Evolutionary conservation across 495 filamentous ascomycete species (phyloP), one percentile per base, ranked within the genome.

Genomic region (Podospora didyma): DNA sequence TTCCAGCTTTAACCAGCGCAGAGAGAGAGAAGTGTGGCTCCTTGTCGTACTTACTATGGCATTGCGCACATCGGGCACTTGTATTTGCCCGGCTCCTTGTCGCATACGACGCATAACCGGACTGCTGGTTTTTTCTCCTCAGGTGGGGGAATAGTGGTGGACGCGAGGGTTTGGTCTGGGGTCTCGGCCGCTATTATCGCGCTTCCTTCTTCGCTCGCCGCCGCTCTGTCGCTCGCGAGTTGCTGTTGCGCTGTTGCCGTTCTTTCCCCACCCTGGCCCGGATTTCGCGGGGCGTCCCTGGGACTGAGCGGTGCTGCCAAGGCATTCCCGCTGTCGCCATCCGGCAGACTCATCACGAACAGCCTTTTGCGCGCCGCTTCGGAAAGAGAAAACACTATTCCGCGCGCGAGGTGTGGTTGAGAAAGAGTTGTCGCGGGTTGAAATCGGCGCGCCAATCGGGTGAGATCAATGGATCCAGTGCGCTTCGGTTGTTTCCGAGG

Each of bases 41-140:
- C 26, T 31, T 31, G 26, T 56, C 79, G 47, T 44, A 16, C 75
- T 58, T 80, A 88, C 86, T 85, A 87, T 71, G 79, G 76, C 9
- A 84, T 57, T n/a, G 63, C 66, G 63, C 86, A 89, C 28, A 75
- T 78, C 2, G 82, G 80, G 69, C 86, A 89, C 50, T 86, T 86
- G 66, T 88, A 88, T 64, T 84, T 88, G 23, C 71, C 77, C 21
- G 70, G 67, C 46, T 85, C 74, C 49, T 69, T 69, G 49, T 77
- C 71, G 69, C 86, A 89, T 17, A 88, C 80, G 57, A 77, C 77
- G 61, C 86, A 89, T 3, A 73, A 21, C 37, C 63, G 69, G 16
- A 51, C 46, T 10, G 44, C 59, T 6, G 54, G 54, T 39, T 58
- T 61, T 28, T 14, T 7, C 12, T 42, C 39, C 5, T 14, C 4